These are phyloP conservation scores for Rhynchospora pubera DNA, from an alignment of 176 grass and related monocot genomes.

Conservation along the genomic window DNA sequence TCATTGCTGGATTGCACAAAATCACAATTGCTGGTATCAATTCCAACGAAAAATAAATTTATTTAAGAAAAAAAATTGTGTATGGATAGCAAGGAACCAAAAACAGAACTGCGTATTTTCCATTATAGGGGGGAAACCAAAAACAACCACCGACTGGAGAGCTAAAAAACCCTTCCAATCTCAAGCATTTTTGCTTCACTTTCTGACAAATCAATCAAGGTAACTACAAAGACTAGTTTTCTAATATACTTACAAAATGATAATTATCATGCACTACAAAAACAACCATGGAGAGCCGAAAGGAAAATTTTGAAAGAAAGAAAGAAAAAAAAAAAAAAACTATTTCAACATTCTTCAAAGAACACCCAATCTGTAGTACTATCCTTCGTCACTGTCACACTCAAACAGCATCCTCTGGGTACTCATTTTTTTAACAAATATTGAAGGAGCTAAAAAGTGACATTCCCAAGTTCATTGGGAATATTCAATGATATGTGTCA, in stretches of 20 bases:
- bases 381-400: neutral
- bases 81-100: neutral
- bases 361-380: neutral
- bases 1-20: neutral
- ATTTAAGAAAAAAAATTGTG: neutral
- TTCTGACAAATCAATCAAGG: neutral
- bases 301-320: neutral
- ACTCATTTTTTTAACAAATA: neutral
- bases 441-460: neutral
- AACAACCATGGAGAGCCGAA: neutral
- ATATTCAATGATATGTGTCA: neutral
- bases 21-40: neutral
- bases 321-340: neutral
- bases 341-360: neutral
- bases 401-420: neutral
- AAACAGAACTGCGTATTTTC: neutral
- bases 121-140: neutral
- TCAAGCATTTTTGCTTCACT: neutral
- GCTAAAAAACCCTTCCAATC: neutral
- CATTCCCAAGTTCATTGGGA: neutral
- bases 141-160: neutral
- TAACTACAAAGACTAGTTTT: neutral
- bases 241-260: neutral
- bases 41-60: neutral
- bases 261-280: neutral